These are phyloP conservation scores for Zalaria obscura DNA, from an alignment of 2,329 filamentous ascomycete species.

Conservation along the genomic window DNA sequence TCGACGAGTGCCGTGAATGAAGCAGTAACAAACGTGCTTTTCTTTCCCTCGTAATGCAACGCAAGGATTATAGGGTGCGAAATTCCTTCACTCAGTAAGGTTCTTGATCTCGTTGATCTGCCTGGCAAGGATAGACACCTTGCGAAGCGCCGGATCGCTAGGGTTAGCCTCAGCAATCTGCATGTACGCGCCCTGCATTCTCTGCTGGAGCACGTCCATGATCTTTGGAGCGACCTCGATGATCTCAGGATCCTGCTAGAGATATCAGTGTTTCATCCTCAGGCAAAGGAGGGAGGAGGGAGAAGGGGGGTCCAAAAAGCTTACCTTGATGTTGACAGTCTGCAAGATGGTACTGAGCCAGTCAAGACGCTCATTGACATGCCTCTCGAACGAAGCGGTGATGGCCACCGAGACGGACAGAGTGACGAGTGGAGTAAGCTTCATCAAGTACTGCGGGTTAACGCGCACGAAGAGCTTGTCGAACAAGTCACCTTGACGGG, in stretches of 20 bases:
- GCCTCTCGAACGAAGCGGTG: conserved; percentile 39
- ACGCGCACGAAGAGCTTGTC: conserved; percentile 45
- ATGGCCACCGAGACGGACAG: conserved; percentile 50
- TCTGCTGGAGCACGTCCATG: conserved; percentile 43
- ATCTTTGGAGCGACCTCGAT: conserved; percentile 43
- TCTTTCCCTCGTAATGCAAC: too few relatives aligned
- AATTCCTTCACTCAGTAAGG: not conserved
- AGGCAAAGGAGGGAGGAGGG: conserved; percentile 1
- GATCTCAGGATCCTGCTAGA: conserved; percentile 33
- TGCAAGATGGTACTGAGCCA: conserved; percentile 45
- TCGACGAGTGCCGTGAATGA: too few relatives aligned
- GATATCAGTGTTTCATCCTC: not conserved
- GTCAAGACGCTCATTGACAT: conserved; percentile 38
- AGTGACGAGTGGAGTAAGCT: conserved; percentile 42
- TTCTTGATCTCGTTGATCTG: conserved; percentile 13
- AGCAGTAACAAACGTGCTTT: too few relatives aligned
- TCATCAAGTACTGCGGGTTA: conserved; percentile 40
- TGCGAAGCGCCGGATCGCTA: conserved; percentile 29
- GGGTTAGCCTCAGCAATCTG: conserved; percentile 37
- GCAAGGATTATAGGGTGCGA: too few relatives aligned
- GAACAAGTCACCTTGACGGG: conserved; percentile 44
- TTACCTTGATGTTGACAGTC: conserved; percentile 39
- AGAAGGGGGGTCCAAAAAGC: conserved; percentile 8
- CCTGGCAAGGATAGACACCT: conserved; percentile 14
- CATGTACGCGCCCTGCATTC: conserved; percentile 44